Percentiles rank a stretch among this genome's conserved stretches.
These are phyloP conservation scores for Rhodomyrtus tomentosa DNA, from an alignment of 345 rosid species.

Conservation along the genomic window DNA sequence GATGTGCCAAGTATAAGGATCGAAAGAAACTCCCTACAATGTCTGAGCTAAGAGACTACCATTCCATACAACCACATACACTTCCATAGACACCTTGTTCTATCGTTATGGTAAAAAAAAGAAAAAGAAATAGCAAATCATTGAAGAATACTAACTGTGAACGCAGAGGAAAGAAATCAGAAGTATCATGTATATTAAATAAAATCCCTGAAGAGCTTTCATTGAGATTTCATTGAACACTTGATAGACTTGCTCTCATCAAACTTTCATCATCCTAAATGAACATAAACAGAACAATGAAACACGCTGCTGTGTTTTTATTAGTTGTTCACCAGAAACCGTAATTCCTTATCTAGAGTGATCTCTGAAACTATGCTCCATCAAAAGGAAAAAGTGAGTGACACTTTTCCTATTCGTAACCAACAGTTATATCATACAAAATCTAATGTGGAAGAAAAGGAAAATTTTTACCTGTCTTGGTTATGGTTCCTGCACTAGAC, in stretches of 20 bases:
- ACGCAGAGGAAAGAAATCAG: neutral
- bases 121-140: neutral
- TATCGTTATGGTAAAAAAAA: neutral
- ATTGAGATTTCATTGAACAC: neutral
- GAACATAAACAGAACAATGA: neutral
- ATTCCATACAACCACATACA: neutral
- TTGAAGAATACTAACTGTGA: neutral
- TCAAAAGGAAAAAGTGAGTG: neutral
- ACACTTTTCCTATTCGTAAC: neutral
- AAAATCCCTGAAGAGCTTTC: neutral
- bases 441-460: neutral
- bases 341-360: neutral
- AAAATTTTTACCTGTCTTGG: conserved; percentile 61
- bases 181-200: neutral
- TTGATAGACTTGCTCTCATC: neutral
- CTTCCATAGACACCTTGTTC: neutral
- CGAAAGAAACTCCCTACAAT: neutral
- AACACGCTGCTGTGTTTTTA: neutral
- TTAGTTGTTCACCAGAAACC: neutral
- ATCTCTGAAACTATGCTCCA: neutral
- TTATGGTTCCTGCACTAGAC: conserved; percentile 84
- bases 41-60: neutral
- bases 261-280: neutral
- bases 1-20: neutral
- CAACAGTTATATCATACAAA: neutral